Evolutionary conservation across 2,329 filamentous ascomycete species (phyloP).

Genomic region (Penicillium palitans): DNA sequence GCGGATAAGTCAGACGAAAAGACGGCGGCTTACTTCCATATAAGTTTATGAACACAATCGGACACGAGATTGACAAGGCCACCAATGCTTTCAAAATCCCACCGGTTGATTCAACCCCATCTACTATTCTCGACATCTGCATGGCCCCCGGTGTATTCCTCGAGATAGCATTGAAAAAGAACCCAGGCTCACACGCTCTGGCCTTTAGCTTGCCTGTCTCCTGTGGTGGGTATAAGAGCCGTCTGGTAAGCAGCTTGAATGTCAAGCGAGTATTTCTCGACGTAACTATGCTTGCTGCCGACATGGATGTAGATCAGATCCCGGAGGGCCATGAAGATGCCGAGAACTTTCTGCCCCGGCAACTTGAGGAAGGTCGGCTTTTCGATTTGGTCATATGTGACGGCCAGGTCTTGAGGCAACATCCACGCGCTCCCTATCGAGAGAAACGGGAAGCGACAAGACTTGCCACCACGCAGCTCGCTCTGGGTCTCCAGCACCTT

Average conservation of each 20-base stretch:
- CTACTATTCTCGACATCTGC: constrained; percentile 54
- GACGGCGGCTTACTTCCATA: background rate
- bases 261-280: constrained; percentile 41
- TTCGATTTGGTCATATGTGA: constrained; percentile 53
- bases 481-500: constrained; percentile 50
- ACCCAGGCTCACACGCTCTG: constrained; percentile 34
- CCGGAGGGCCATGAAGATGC: constrained; percentile 24
- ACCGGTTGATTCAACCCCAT: background rate
- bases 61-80: background rate
- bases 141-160: constrained; percentile 59
- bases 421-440: constrained; percentile 37
- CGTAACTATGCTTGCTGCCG: constrained; percentile 54
- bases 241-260: background rate
- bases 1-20: background rate
- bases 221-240: background rate
- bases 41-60: background rate
- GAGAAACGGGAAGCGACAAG: constrained; percentile 40
- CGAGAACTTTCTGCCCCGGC: constrained; percentile 26
- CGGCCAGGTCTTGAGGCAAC: constrained; percentile 49
- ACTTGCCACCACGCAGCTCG: constrained; percentile 42
- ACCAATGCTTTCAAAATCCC: constrained; percentile 14
- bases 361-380: constrained; percentile 22
- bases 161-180: constrained; percentile 37
- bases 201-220: background rate
- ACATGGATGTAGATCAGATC: constrained; percentile 41